These are phyloP conservation scores for Gossypioides kirkii DNA, from an alignment of 345 rosid genomes.

Conservation along the genomic window DNA sequence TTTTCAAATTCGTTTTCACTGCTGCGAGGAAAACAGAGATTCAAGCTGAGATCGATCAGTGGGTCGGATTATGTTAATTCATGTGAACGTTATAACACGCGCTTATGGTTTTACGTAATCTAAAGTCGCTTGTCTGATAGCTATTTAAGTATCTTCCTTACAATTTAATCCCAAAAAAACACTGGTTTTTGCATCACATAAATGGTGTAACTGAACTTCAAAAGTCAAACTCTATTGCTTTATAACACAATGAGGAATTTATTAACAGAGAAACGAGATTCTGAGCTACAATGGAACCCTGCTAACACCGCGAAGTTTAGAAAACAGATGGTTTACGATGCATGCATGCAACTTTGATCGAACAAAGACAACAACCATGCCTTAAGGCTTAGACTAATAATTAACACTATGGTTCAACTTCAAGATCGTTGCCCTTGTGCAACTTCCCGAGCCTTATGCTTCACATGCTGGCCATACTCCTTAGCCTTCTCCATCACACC, in stretches of 20 bases:
- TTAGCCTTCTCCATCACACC: constrained; percentile 44
- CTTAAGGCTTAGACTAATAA: too few species aligned
- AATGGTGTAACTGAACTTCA: too few species aligned
- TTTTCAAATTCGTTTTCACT: background rate
- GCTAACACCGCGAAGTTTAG: too few species aligned
- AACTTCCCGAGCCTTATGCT: constrained; percentile 41
- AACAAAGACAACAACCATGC: background rate
- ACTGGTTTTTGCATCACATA: too few species aligned
- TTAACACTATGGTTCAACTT: background rate
- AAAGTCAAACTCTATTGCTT: too few species aligned
- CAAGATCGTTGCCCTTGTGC: constrained; percentile 17
- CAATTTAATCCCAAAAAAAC: too few species aligned
- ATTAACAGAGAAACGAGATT: too few species aligned
- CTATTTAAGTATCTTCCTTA: too few species aligned
- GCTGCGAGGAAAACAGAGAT: background rate
- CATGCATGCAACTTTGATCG: background rate
- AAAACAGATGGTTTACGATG: background rate
- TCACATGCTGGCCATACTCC: constrained; percentile 53
- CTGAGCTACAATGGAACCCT: too few species aligned
- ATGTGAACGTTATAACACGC: background rate
- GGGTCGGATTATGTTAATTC: background rate
- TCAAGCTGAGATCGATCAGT: background rate
- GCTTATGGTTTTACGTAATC: too few species aligned
- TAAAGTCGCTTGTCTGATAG: too few species aligned
- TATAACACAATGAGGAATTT: too few species aligned